phyloP scores from a whole-genome alignment of 2,329 filamentous ascomycete species.

The Nothopassalora personata region DNA sequence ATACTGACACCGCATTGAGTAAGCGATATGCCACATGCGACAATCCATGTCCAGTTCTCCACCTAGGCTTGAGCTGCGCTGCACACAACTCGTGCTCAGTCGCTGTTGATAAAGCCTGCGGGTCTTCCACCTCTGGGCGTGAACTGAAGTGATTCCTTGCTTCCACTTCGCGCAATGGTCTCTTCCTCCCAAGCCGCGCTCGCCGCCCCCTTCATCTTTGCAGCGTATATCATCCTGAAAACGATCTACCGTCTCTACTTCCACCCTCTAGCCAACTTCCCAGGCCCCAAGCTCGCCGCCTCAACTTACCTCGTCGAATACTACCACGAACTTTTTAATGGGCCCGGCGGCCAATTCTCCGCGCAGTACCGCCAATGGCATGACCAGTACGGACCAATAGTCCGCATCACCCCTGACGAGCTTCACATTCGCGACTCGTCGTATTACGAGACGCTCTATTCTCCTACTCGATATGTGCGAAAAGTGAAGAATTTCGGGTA shows the following conservation, averaged over 20 bases:
- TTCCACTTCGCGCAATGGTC: background rate
- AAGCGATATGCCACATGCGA: background rate
- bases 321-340: constrained; percentile 8
- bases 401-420: constrained; percentile 15
- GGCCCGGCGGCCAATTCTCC: constrained; percentile 4
- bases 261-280: constrained; percentile 32
- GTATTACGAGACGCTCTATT: constrained; percentile 8
- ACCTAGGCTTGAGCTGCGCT: background rate
- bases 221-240: background rate
- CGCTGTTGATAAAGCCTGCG: background rate
- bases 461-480: background rate
- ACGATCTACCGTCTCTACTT: constrained; percentile 29
- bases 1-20: background rate
- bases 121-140: too few relatives aligned
- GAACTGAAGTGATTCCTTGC: too few relatives aligned
- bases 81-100: background rate
- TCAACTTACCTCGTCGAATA: constrained; percentile 21
- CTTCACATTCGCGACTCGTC: constrained; percentile 8
- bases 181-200: background rate
- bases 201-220: background rate
- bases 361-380: constrained; percentile 2
- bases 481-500: constrained; percentile 2
- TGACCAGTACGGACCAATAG: constrained; percentile 9
- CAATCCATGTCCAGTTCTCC: background rate
- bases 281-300: constrained; percentile 33